Evolutionary conservation across 305 asterid species (phyloP).

Genomic region (Salvia sclarea): DNA sequence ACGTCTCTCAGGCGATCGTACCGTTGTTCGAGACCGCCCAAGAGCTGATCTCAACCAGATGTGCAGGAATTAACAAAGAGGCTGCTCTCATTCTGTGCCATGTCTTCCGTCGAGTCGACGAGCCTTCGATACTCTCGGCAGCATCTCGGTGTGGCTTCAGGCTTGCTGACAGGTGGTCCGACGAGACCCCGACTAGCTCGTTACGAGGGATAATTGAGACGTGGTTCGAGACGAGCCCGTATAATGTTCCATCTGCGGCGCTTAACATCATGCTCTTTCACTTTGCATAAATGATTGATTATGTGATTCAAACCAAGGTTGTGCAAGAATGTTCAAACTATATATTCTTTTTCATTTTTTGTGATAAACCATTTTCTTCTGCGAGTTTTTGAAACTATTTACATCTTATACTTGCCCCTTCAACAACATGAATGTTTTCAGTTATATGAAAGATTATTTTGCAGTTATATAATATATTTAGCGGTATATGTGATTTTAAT

Average conservation of each 20-base stretch:
- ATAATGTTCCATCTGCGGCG: constrained; percentile 51
- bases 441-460: no score
- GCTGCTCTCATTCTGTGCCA: constrained; percentile 75
- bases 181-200: constrained; percentile 32
- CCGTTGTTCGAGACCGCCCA: constrained; percentile 79
- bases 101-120: constrained; percentile 79
- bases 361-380: not conserved
- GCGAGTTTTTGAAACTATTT: not conserved
- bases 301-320: not conserved
- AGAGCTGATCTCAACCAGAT: constrained; percentile 49
- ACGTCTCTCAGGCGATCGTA: constrained; percentile 58
- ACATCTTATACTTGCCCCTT: no score
- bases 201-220: constrained; percentile 39
- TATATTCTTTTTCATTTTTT: not conserved
- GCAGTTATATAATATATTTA: no score
- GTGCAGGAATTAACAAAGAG: constrained; percentile 19
- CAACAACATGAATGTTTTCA: no score
- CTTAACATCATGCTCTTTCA: constrained; percentile 72
- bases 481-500: no score
- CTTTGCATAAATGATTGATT: constrained; percentile 27
- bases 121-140: constrained; percentile 62
- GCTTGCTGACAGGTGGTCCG: constrained; percentile 68
- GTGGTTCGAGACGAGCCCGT: constrained; percentile 51
- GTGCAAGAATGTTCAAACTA: not conserved
- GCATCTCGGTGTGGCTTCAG: constrained; percentile 64